Evolutionary conservation across 768 basidiomycete species (phyloP), one percentile per base, ranked within the genome.

Genomic region (Lenzites betulinus): DNA sequence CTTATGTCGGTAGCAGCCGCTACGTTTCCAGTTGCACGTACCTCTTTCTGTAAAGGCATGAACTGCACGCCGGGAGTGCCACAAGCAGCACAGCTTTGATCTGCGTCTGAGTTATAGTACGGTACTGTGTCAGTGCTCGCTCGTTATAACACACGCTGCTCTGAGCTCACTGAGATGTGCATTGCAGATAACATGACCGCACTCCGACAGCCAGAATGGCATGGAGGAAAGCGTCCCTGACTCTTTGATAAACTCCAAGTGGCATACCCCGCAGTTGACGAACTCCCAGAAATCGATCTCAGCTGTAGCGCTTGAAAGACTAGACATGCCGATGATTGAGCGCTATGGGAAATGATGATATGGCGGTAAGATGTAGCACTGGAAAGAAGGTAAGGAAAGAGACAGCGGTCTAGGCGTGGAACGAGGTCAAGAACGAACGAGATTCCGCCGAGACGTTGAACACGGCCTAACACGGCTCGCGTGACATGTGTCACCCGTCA

Each of bases 181-280:
- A 69, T 94, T 93, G 79, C 92, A 94, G 26, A 93, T 66, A 58
- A 93, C 82, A 78, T 94, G 92, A 0, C 90, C 90, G 66, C 92
- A 94, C 71, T 93, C 90, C 1, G 92, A 92, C 60, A 93, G 78
- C 92, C 92, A 94, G 71, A 93, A 94, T 0, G 92, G 92, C 26
- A 90, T 74, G 2, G 81, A 77, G 11, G 86, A 80, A 1, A 76
- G 74, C 0, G 80, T 82, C 42, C 78, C 75, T 38, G 81, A 78
- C n/a, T 71, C 71, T 2, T 83, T 75, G 7, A 76, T 68, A 66
- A 89, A 93, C 0, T 86, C 82, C 26, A 90, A 78, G 63, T 86
- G 85, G 66, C 92, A 94, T 68, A 81, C 78, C 0, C 82, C 76
- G 66, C 92, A 94, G 54, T 75, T 73, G 7, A 92, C 86, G 62